Base-by-base conservation (phyloP, 352 stramenopile genomes). In the Phytophthora boehmeriae region DNA sequence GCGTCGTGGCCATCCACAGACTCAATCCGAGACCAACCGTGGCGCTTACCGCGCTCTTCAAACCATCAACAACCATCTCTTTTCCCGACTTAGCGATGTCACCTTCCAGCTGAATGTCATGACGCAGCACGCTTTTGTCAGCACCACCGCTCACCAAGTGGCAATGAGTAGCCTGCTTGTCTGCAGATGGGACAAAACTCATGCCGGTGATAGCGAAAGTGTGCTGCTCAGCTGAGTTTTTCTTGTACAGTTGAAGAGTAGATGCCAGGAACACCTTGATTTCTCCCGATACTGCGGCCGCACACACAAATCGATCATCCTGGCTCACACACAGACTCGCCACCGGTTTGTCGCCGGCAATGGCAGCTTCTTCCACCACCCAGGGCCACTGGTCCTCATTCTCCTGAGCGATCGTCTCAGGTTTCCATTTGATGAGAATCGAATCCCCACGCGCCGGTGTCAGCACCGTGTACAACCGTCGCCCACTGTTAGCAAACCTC, bases 181-280 rank as follows among this genome's bases (percentile, higher is more conserved):
- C 70, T 4, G 46, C 55, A 0, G 66, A 49, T 5, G 68, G 57
- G n/a, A 73, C 70, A 44, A 90, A 93, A 32, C 78, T 87, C 78
- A 95, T 89, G 27, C 86, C 86, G 5, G 86, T 95, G 63, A 95
- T 92, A 20, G 86, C 86, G 43, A 95, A 93, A 28, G 73, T 77
- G 62, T 95, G 86, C 61, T 92, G 69, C 38, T 83, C 74, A 8
- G 60, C 71, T 20, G 76, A 89, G 17, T 63, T 57, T 48, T 76
- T 80, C 38, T 78, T 80, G 67, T 89, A 90, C 44, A 74, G 59
- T 14, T 75, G 60, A 17, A 95, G 50, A 11, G 63, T 80, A 4
- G 59, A 62, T 3, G 82, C 50, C 8, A 74, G 48, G 51, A 88
- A 93, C 30, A 91, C 78, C 23, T 80, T 80, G 14, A 95, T 73